Evolutionary conservation across 2,329 filamentous ascomycete genomes (phyloP), one percentile per base, ranked within the genome.

Genomic region (Penicillium polonicum): DNA sequence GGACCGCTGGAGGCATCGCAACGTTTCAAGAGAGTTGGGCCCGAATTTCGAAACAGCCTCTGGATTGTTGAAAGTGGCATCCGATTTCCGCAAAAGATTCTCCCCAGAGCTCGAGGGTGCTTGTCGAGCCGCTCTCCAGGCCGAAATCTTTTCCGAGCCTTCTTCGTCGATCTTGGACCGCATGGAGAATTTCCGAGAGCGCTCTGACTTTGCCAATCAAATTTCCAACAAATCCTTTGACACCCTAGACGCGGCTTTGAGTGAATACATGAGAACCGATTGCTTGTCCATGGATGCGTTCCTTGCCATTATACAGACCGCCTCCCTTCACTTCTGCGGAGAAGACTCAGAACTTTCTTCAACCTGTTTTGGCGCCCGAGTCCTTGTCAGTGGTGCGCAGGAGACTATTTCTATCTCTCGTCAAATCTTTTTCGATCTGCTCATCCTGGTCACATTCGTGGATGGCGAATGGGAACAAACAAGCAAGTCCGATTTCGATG

Each of bases 361-460:
- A 75, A 91, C 90, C 0, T 83, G 87, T 43, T 92, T 93, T 70
- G 93, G 93, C 19, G 84, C 86, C 41, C 90, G 86, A 64, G 77
- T 92, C 2, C 80, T 92, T 15, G 84, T 96, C 12, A 87, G 87
- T 60, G 88, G 91, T 7, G 86, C 90, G 0, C 89, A 93, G 68
- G 92, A 97, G 70, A 88, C 85, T 13, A 83, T 94, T 7, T 82
- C 88, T 50, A 76, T 90, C 33, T 88, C 89, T 59, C 87, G 87
- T 76, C 85, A 85, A 59, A 80, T 94, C 9, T 85, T 95, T 50
- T 86, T 95, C 61, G 91, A 93, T 68, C 84, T 97, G 57, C 79
- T 97, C 2, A 82, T 94, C 3, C 82, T 99, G 7, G 81, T 96
- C 17, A 83, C 94, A 10, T 92, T 97, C 72, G 88, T 97, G 82